Conservation (phyloP, 2,329 filamentous ascomycete species). For the Xylariaceae sp. region DNA sequence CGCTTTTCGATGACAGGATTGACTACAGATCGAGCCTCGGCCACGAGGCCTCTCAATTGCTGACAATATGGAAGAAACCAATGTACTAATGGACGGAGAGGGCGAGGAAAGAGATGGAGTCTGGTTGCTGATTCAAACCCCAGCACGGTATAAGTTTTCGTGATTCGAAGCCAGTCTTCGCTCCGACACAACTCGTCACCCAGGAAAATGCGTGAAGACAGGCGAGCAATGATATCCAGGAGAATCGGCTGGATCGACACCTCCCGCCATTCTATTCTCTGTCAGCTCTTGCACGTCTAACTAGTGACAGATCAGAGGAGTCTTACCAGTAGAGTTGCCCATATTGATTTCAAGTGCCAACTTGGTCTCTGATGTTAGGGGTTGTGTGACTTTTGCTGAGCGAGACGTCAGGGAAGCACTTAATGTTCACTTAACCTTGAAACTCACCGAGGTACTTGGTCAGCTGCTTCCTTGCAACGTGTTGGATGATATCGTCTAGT, state of each 20-base stretch:
- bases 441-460: conserved; percentile 8
- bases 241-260: conserved; percentile 27
- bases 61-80: conserved; percentile 37
- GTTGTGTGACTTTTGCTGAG: conserved; percentile 9
- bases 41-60: conserved; percentile 25
- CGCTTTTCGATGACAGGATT: conserved; percentile 18
- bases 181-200: conserved; percentile 38
- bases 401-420: neutral
- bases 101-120: conserved; percentile 19
- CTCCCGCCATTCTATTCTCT: conserved; percentile 33
- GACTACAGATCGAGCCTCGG: conserved; percentile 20
- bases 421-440: neutral
- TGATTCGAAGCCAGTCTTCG: conserved; percentile 37
- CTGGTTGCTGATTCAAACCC: conserved; percentile 23
- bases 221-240: conserved; percentile 36
- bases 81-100: conserved; percentile 34
- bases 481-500: conserved; percentile 2
- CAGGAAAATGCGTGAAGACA: conserved; percentile 43
- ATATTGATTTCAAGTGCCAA: conserved; percentile 6
- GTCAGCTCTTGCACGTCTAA: neutral
- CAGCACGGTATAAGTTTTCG: conserved; percentile 32
- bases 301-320: neutral
- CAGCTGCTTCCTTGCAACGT: conserved; percentile 10
- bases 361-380: conserved; percentile 15
- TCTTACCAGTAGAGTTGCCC: conserved; percentile 12